Conservation (phyloP, 208 protist genomes). For the Leishmania guyanensis region DNA sequence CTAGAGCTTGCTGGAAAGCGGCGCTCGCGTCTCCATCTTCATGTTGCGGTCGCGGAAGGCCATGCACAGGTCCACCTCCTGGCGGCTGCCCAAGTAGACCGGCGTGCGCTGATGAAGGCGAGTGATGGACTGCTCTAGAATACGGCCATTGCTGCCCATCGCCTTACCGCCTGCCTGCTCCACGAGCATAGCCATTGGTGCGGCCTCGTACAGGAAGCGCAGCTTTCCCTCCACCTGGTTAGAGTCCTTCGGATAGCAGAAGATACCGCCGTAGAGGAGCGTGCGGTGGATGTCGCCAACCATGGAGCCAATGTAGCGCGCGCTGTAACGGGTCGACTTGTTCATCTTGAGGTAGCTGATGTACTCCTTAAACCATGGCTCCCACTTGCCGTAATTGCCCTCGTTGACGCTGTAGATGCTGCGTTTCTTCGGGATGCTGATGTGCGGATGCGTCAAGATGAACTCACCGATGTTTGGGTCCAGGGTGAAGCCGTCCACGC, state of each 20-base stretch:
- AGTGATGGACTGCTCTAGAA: constrained; percentile 87
- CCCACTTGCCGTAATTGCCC: constrained; percentile 84
- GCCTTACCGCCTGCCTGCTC: constrained; percentile 93
- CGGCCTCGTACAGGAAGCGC: constrained; percentile 97
- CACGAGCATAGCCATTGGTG: constrained; percentile 92
- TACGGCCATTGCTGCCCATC: constrained; percentile 59
- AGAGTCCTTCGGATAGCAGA: constrained; percentile 95
- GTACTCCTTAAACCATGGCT: constrained; percentile 79
- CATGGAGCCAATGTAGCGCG: constrained; percentile 94
- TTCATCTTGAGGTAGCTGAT: constrained; percentile 73
- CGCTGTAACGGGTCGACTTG: constrained; percentile 63
- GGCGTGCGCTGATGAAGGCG: constrained; percentile 93
- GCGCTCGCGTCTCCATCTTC: neutral
- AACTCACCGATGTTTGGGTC: constrained; percentile 97
- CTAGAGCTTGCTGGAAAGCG: constrained; percentile 53
- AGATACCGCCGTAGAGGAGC: constrained; percentile 98
- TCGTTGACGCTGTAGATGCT: constrained; percentile 98
- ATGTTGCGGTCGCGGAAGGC: constrained; percentile 52
- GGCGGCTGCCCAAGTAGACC: constrained; percentile 89
- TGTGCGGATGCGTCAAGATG: constrained; percentile 95
- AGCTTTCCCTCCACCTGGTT: constrained; percentile 96
- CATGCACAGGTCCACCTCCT: constrained; percentile 89
- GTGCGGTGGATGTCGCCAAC: constrained; percentile 99
- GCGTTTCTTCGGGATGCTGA: constrained; percentile 88
- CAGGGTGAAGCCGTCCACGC: constrained; percentile 95